A percentile compares a stretch with the other conserved stretches of the same genome.
These are phyloP conservation scores for Cladosporium sp. DNA, from an alignment of 2,329 filamentous ascomycete genomes.

Conservation along the genomic window DNA sequence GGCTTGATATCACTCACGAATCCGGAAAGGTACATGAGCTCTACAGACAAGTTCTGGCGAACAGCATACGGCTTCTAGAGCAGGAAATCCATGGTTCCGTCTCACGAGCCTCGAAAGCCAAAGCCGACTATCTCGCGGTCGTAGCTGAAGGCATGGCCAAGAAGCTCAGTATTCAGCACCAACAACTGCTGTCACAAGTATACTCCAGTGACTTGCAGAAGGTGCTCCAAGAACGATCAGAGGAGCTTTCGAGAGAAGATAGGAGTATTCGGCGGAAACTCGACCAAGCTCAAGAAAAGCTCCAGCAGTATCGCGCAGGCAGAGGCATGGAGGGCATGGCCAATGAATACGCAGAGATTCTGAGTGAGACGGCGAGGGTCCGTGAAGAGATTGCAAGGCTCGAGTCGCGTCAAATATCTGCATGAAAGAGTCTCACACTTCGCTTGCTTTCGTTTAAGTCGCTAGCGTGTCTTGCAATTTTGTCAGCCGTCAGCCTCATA, in stretches of 20 bases:
- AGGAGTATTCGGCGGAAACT: slow-evolving; percentile 35
- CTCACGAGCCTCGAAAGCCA: slow-evolving; percentile 42
- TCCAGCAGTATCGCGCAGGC: slow-evolving; percentile 41
- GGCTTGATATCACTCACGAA: slow-evolving; percentile 38
- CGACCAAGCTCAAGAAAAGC: slow-evolving; percentile 34
- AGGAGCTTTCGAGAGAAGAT: slow-evolving; percentile 34
- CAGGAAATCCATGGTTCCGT: slow-evolving; percentile 50
- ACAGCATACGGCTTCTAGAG: slow-evolving; percentile 46
- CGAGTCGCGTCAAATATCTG: neutral
- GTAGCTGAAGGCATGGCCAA: slow-evolving; percentile 45
- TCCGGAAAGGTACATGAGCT: slow-evolving; percentile 36
- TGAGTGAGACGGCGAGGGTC: slow-evolving; percentile 31
- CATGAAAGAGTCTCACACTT: neutral
- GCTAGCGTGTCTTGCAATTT: neutral
- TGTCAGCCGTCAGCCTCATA: slow-evolving; percentile 1
- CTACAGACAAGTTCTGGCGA: slow-evolving; percentile 41
- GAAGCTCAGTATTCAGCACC: slow-evolving; percentile 39
- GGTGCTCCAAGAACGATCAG: slow-evolving; percentile 37
- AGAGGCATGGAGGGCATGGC: slow-evolving; percentile 43
- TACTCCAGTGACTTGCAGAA: slow-evolving; percentile 29
- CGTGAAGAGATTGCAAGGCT: slow-evolving; percentile 34
- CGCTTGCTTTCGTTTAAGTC: neutral
- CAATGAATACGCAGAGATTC: slow-evolving; percentile 39
- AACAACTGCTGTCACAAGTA: slow-evolving; percentile 29
- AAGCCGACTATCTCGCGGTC: slow-evolving; percentile 45